Evolutionary conservation across 2,329 filamentous ascomycete species (phyloP).

Genomic region (Bipolaris cookei): DNA sequence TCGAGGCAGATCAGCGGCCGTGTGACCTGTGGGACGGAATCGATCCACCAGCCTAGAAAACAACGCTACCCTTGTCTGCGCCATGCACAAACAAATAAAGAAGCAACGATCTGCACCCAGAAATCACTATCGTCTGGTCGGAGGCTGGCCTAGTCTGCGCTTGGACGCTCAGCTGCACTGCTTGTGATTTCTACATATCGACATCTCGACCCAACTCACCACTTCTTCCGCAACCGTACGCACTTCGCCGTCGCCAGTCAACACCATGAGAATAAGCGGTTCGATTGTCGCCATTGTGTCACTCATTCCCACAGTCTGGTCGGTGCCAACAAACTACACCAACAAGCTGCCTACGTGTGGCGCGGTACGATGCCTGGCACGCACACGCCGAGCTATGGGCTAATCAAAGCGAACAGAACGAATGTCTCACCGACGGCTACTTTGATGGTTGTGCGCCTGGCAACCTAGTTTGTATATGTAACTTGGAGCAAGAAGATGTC

Average conservation of each 20-base stretch:
- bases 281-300: slow-evolving; percentile 14
- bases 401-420: neutral
- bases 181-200: neutral
- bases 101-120: slow-evolving; percentile 3
- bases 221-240: neutral
- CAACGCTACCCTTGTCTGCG: neutral
- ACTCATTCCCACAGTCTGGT: slow-evolving; percentile 14
- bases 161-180: neutral
- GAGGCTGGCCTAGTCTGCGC: neutral
- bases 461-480: slow-evolving; percentile 24
- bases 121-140: neutral
- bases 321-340: slow-evolving; percentile 11
- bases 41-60: neutral
- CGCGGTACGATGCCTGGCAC: slow-evolving; percentile 10
- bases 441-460: slow-evolving; percentile 14
- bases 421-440: slow-evolving; percentile 14
- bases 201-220: neutral
- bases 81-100: neutral
- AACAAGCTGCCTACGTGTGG: slow-evolving; percentile 24
- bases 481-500: slow-evolving; percentile 23
- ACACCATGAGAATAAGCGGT: slow-evolving; percentile 16
- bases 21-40: neutral
- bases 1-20: neutral
- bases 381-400: neutral
- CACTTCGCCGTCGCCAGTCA: neutral